These are phyloP conservation scores for Ophiostoma himal-ulmi DNA, from an alignment of 2,329 filamentous ascomycete species.

Conservation along the genomic window DNA sequence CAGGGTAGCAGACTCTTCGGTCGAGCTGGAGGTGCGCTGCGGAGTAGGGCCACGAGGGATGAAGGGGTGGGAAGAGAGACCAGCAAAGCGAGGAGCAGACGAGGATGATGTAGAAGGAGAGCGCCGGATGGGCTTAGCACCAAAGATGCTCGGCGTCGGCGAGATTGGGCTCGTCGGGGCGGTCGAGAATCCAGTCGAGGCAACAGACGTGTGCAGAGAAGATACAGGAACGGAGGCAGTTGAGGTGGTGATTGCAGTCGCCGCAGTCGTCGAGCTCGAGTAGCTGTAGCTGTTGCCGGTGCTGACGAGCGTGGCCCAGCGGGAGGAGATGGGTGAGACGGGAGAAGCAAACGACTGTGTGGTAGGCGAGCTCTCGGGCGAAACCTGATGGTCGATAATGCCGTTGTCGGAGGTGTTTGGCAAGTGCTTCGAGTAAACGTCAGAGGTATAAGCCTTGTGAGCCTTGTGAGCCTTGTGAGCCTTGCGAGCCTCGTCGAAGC, in stretches of 20 bases:
- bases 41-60: constrained; percentile 5
- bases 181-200: constrained; percentile 21
- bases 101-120: constrained; percentile 26
- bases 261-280: constrained; percentile 24
- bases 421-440: constrained; percentile 14
- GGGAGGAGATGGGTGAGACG: constrained; percentile 35
- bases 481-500: constrained; percentile 18
- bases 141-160: constrained; percentile 14
- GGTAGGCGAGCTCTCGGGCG: constrained; percentile 10
- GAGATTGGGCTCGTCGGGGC: constrained; percentile 25
- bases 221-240: constrained; percentile 16
- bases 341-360: constrained; percentile 29
- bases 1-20: constrained; percentile 17
- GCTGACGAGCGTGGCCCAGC: constrained; percentile 44
- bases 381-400: constrained; percentile 10
- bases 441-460: neutral
- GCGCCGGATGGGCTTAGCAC: constrained; percentile 22
- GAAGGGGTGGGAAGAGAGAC: constrained; percentile 33
- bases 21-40: constrained; percentile 19
- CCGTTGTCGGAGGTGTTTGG: constrained; percentile 13
- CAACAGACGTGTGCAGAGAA: constrained; percentile 19
- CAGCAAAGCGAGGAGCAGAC: constrained; percentile 31
- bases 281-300: constrained; percentile 29
- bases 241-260: constrained; percentile 5
- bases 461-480: constrained; percentile 9